Evolutionary conservation across 306 rosid genomes (phyloP).

Genomic region (Ormosia semicastrata): DNA sequence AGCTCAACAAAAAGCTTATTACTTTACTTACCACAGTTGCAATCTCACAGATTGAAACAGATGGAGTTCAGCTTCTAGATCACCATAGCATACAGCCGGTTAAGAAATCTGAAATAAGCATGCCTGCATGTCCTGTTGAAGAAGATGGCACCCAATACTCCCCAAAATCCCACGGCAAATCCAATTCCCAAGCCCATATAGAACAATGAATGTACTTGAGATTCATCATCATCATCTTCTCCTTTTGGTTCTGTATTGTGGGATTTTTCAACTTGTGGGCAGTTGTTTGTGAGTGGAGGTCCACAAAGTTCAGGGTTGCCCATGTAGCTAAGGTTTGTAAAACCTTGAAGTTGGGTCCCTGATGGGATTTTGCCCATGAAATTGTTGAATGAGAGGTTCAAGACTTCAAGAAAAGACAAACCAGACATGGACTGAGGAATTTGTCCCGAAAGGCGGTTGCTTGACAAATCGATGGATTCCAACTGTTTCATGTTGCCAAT

Average conservation of each 20-base stretch:
- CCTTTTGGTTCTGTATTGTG: neutral
- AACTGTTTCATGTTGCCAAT: neutral
- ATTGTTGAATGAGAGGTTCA: constrained; percentile 38
- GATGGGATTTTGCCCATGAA: constrained; percentile 32
- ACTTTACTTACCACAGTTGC: neutral
- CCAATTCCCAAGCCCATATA: constrained; percentile 25
- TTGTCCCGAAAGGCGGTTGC: constrained; percentile 15
- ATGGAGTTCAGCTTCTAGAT: neutral
- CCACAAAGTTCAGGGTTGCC: constrained; percentile 26
- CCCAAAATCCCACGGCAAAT: constrained; percentile 15
- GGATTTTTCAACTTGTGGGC: neutral
- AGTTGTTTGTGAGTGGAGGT: neutral
- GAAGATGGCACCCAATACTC: neutral
- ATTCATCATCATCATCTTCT: neutral
- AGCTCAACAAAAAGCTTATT: neutral
- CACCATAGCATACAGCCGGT: neutral
- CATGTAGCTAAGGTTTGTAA: neutral
- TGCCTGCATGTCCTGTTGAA: constrained; percentile 8
- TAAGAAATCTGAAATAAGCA: constrained; percentile 14
- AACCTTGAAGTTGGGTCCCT: constrained; percentile 20
- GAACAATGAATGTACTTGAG: neutral
- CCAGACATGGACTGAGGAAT: constrained; percentile 30
- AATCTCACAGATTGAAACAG: too few species aligned
- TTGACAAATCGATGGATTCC: constrained; percentile 37
- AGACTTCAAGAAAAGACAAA: neutral